A percentile compares a stretch with the other conserved stretches of the same genome.
These are phyloP conservation scores for Malbranchea zuffiana DNA, from an alignment of 2,329 filamentous ascomycete genomes.

Conservation along the genomic window DNA sequence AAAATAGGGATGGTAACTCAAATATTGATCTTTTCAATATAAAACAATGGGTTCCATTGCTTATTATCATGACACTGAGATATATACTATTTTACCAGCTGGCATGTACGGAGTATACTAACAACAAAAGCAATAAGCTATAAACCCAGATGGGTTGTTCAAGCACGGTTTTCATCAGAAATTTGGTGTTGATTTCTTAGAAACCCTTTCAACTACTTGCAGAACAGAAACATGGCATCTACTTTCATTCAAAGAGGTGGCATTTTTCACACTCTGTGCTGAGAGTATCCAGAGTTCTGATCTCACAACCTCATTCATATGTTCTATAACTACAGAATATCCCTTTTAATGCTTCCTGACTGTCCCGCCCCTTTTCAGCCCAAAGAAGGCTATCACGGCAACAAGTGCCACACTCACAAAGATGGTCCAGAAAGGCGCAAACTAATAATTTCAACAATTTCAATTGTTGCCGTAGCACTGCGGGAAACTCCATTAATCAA, in stretches of 20 bases:
- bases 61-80: too few relatives aligned
- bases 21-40: too few relatives aligned
- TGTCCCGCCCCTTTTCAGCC: constrained; percentile 11
- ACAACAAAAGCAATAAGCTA: background rate
- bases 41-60: too few relatives aligned
- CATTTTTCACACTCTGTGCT: too few relatives aligned
- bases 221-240: constrained; percentile 1
- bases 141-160: background rate
- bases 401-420: constrained; percentile 11
- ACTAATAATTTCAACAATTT: constrained; percentile 8
- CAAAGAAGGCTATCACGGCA: constrained; percentile 12
- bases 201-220: background rate
- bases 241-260: too few relatives aligned
- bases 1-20: too few relatives aligned
- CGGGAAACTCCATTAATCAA: constrained; percentile 12
- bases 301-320: too few relatives aligned
- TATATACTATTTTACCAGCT: too few relatives aligned
- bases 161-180: background rate
- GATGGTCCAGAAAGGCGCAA: constrained; percentile 15
- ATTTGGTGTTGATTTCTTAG: constrained; percentile 1
- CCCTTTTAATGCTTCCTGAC: too few relatives aligned
- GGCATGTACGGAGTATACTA: too few relatives aligned
- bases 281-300: too few relatives aligned
- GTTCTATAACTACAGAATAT: too few relatives aligned
- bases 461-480: constrained; percentile 13